These are phyloP conservation scores for Acarospora socialis DNA, from an alignment of 2,329 filamentous ascomycete species.

Conservation along the genomic window DNA sequence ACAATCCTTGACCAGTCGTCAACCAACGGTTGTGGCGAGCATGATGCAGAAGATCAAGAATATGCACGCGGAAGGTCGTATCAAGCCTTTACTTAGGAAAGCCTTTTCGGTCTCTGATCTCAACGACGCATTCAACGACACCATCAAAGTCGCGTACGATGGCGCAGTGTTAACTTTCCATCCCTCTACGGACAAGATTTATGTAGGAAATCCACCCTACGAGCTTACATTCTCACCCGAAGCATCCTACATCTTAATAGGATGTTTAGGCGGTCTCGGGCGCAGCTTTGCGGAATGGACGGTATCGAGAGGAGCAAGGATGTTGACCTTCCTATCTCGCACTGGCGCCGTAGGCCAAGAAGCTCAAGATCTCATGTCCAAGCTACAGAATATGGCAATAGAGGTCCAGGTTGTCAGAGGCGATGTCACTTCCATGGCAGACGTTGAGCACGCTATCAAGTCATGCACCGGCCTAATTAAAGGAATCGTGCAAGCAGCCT, in stretches of 20 bases:
- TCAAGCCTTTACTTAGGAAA: no score
- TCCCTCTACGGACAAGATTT: no score
- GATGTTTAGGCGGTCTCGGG: conserved; percentile 7
- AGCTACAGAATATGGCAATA: background rate
- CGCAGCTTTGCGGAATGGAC: conserved; percentile 13
- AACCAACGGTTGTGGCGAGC: no score
- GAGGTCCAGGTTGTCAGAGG: conserved; percentile 4
- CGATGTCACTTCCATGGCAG: conserved; percentile 1
- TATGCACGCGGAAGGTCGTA: no score
- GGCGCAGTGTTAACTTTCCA: no score
- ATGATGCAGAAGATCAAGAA: no score
- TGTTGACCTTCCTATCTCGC: conserved; percentile 14
- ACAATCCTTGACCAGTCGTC: no score
- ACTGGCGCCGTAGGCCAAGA: conserved; percentile 5
- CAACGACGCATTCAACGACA: no score
- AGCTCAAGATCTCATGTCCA: conserved; percentile 1
- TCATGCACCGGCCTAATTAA: conserved; percentile 8
- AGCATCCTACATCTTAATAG: conserved; percentile 14
- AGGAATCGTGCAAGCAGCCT: conserved; percentile 13
- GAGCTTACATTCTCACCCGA: conserved; percentile 13
- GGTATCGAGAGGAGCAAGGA: conserved; percentile 12
- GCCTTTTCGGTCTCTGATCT: no score
- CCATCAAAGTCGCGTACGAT: no score
- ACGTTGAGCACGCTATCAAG: conserved; percentile 5
- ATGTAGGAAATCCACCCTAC: no score